Conservation (phyloP, 202 grass and related monocot genomes). For the Schoenoplectus tabernaemontani region DNA sequence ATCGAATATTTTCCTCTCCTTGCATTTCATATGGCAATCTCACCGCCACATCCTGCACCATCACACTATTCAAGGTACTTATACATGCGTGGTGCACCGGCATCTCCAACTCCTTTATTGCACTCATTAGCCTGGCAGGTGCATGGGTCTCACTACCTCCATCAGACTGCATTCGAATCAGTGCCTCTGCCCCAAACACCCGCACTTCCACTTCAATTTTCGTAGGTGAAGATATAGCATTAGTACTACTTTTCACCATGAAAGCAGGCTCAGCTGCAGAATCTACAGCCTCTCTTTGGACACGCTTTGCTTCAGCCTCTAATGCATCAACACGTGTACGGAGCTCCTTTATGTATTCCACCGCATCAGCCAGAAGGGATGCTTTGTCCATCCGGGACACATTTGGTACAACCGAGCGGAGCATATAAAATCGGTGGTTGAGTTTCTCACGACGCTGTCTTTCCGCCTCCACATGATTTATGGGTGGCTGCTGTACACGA, state of each 20-base stretch:
- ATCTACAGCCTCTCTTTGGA: not conserved
- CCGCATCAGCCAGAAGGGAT: slow-evolving; percentile 59
- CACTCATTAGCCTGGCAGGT: slow-evolving; percentile 43
- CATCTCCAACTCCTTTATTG: slow-evolving; percentile 37
- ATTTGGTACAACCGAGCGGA: slow-evolving; percentile 51
- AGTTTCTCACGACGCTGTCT: slow-evolving; percentile 62
- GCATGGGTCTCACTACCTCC: slow-evolving; percentile 21
- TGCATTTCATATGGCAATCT: slow-evolving; percentile 24
- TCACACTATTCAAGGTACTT: slow-evolving; percentile 29
- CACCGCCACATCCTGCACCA: slow-evolving; percentile 46
- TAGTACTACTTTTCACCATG: not conserved
- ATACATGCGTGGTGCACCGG: slow-evolving; percentile 45
- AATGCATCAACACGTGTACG: slow-evolving; percentile 31
- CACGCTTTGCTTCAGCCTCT: slow-evolving; percentile 34
- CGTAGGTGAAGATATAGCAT: not conserved
- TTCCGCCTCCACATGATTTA: slow-evolving; percentile 65
- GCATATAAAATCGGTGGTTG: slow-evolving; percentile 57
- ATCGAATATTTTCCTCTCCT: slow-evolving; percentile 24
- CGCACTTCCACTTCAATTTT: slow-evolving; percentile 22
- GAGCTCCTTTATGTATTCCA: slow-evolving; percentile 59
- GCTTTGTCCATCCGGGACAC: slow-evolving; percentile 80
- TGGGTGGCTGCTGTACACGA: slow-evolving; percentile 24
- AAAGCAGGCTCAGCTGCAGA: not conserved
- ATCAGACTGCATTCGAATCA: not conserved
- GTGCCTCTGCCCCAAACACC: slow-evolving; percentile 27